Conservation (phyloP, 2,329 filamentous ascomycete genomes). For the Ophidiomyces ophidiicola region DNA sequence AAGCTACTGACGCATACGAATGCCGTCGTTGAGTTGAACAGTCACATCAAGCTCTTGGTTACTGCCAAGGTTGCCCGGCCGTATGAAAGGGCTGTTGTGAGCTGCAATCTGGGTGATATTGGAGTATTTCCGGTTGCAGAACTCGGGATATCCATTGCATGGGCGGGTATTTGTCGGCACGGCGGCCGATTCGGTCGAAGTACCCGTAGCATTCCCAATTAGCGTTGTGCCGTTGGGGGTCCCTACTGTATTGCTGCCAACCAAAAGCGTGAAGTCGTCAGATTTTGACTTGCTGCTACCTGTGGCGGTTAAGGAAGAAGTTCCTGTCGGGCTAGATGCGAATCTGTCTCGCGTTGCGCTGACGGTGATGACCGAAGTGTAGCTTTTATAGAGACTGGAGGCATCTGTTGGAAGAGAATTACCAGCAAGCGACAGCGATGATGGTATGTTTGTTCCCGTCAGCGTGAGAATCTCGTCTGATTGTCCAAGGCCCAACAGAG, state of each 20-base stretch:
- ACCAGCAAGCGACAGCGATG: constrained; percentile 8
- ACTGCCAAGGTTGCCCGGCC: constrained; percentile 56
- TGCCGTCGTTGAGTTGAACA: constrained; percentile 64
- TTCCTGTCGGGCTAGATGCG: constrained; percentile 16
- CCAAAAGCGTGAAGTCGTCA: constrained; percentile 30
- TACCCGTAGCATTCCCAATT: constrained; percentile 38
- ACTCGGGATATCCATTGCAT: constrained; percentile 67
- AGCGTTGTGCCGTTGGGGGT: constrained; percentile 27
- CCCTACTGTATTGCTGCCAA: constrained; percentile 23
- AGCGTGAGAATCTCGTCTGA: constrained; percentile 8
- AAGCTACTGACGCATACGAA: constrained; percentile 40
- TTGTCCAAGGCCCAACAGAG: not conserved
- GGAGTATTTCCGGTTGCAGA: constrained; percentile 64
- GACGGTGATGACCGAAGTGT: constrained; percentile 19
- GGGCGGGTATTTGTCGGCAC: constrained; percentile 58
- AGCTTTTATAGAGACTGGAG: constrained; percentile 19
- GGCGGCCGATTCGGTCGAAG: constrained; percentile 36
- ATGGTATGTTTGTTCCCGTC: constrained; percentile 11
- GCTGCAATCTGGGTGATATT: constrained; percentile 68
- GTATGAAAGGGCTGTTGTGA: constrained; percentile 71
- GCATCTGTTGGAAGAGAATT: constrained; percentile 15
- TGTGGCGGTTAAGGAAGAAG: constrained; percentile 17
- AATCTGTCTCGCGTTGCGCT: constrained; percentile 16
- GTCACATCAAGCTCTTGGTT: constrained; percentile 61
- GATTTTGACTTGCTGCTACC: constrained; percentile 25